These are phyloP conservation scores for Kurtzmaniella quercitrusa DNA, from an alignment of 1,139 yeast species.

Conservation along the genomic window DNA sequence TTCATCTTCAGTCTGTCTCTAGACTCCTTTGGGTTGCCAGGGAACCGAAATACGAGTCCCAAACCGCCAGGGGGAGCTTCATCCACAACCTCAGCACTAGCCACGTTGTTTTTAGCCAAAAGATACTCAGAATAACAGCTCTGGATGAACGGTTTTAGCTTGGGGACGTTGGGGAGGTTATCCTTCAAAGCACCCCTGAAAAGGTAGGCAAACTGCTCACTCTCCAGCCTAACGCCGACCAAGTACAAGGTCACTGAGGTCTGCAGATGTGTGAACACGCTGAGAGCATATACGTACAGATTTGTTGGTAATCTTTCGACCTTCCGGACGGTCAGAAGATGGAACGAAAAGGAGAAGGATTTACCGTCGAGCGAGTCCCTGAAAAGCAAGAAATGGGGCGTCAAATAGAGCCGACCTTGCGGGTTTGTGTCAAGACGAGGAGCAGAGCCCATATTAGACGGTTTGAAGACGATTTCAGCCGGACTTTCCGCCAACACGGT, in stretches of 20 bases:
- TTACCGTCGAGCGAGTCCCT: slow-evolving; percentile 65
- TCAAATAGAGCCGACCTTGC: slow-evolving; percentile 62
- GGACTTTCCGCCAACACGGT: slow-evolving; percentile 59
- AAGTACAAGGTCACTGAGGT: slow-evolving; percentile 63
- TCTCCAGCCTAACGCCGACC: slow-evolving; percentile 71
- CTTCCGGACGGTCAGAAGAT: slow-evolving; percentile 73
- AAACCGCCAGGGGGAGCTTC: slow-evolving; percentile 78
- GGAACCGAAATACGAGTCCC: slow-evolving; percentile 78
- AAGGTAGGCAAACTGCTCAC: slow-evolving; percentile 74
- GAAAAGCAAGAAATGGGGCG: slow-evolving; percentile 73
- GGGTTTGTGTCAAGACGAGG: slow-evolving; percentile 27
- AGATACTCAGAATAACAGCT: slow-evolving; percentile 85
- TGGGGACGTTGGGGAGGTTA: slow-evolving; percentile 59
- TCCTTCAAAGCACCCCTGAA: slow-evolving; percentile 60
- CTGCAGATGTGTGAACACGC: slow-evolving; percentile 67
- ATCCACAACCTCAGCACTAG: slow-evolving; percentile 38
- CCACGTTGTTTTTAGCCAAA: slow-evolving; percentile 53
- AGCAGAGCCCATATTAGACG: slow-evolving; percentile 16
- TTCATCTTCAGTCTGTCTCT: slow-evolving; percentile 85
- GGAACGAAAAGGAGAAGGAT: slow-evolving; percentile 66
- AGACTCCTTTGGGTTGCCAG: slow-evolving; percentile 77
- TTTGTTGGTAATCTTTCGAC: slow-evolving; percentile 81
- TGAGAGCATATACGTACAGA: slow-evolving; percentile 74
- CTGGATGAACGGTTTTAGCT: slow-evolving; percentile 60
- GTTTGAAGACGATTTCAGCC: slow-evolving; percentile 60